These are phyloP conservation scores for Euryodendron excelsum DNA, from an alignment of 148 eudicot genomes.

Conservation along the genomic window DNA sequence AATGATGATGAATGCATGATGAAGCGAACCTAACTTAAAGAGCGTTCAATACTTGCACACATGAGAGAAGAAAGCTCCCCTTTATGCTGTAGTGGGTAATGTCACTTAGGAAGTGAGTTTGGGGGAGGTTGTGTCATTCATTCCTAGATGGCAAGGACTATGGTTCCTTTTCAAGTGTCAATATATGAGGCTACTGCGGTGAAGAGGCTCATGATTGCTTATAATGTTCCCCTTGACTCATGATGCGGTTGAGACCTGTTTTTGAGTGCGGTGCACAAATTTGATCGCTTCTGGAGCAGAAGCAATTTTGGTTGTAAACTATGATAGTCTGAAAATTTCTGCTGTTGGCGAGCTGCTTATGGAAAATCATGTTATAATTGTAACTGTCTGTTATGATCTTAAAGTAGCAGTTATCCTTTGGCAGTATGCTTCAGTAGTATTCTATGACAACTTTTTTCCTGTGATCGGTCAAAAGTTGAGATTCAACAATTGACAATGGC, in stretches of 20 bases:
- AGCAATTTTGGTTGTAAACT: neutral
- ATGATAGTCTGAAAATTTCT: neutral
- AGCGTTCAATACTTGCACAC: neutral
- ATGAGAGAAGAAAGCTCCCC: neutral
- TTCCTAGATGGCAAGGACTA: neutral
- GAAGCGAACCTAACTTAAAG: neutral
- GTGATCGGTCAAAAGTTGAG: neutral
- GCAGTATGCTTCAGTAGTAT: neutral
- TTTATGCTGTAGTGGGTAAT: neutral
- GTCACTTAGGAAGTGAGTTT: neutral
- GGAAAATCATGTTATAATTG: neutral
- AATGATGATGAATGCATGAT: neutral
- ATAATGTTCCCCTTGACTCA: neutral
- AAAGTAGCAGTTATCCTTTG: neutral
- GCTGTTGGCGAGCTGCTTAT: neutral
- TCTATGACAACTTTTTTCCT: neutral
- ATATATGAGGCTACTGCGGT: neutral
- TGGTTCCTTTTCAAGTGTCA: neutral
- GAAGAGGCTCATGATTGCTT: slow-evolving; percentile 3
- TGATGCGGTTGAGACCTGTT: neutral
- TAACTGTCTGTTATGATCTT: neutral
- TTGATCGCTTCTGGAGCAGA: neutral
- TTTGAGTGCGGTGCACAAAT: neutral
- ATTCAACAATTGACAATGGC: neutral
- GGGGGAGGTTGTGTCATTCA: neutral